Evolutionary conservation across 1,284 basidiomycete species (phyloP), one percentile per base, ranked within the genome.

Genomic region (Golubevia pallescens): DNA sequence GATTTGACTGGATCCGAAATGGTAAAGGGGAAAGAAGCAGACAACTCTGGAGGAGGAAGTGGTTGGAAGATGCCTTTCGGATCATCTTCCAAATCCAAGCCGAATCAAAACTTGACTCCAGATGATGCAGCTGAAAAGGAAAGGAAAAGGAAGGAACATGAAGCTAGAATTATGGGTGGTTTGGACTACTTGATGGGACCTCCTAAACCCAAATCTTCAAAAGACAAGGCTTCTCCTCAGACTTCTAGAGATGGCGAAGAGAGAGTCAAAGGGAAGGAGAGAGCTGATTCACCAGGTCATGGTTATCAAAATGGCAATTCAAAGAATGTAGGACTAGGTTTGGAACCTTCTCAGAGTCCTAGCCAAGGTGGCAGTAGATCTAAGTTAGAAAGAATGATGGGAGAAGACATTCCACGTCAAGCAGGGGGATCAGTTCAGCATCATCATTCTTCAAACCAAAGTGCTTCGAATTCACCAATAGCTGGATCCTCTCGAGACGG

Each of bases 321-420:
- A 2, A 55, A 61, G 23, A 23, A 24, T 51, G 10, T 10, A 19
- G 60, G 56, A 20, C 52, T 51, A 7, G 60, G 60, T 2, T 61
- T 53, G 23, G 23, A 53, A 16, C 28, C 6, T 13, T 7, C 57
- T 38, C 34, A 38, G 10, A 10, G 34, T 5, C 10, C 34, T 4
- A 38, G 3, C 5, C 34, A 4, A 38, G 34, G 34, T 5, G 60
- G 60, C 52, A n/a, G n/a, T n/a, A 62, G 42, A 57, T 60, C 63
- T 62, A 77, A 77, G 65, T 68, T 77, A 52, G 75, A 77, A 57
- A 65, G 75, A 10, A 75, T 77, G 73, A 77, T 75, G 73, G 75
- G 75, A 13, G 62, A 67, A 2, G 71, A 67, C 20, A 66, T 75
- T 20, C 60, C 60, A 2, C 20, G 38, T 16, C 60, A 38, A 38